These are phyloP conservation scores for Ceratobasidium sp. DNA, from an alignment of 1,284 basidiomycete genomes.

Conservation along the genomic window DNA sequence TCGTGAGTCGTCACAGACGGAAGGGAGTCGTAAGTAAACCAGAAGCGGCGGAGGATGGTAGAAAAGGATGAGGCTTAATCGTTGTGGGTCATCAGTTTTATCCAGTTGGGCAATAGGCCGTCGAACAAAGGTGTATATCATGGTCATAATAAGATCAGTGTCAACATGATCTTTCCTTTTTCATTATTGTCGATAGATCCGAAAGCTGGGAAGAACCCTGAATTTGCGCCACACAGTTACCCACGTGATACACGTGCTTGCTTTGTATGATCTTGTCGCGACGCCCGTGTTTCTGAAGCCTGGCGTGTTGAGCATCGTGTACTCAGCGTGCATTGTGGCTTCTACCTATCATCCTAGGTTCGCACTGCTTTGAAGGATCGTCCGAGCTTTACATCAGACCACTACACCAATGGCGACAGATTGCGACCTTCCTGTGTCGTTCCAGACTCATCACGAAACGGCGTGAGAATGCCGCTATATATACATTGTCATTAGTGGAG, in stretches of 20 bases:
- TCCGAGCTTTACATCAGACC: not conserved
- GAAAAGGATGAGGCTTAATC: constrained; percentile 17
- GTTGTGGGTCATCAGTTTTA: constrained; percentile 17
- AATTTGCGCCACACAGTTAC: not conserved
- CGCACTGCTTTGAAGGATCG: not conserved
- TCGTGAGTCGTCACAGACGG: constrained; percentile 44
- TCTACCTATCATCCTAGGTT: constrained; percentile 7
- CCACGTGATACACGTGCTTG: constrained; percentile 6
- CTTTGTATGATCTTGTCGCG: not conserved
- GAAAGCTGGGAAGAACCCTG: not conserved
- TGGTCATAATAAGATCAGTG: constrained; percentile 6
- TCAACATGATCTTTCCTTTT: constrained; percentile 13
- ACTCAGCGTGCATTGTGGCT: not conserved
- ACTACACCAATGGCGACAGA: not conserved
- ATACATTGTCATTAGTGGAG: no score
- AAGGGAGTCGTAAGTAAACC: constrained; percentile 2
- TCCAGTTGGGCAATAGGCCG: not conserved
- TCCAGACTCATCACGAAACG: no score
- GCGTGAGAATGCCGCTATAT: no score
- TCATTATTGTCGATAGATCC: constrained; percentile 11
- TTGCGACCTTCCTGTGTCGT: not conserved
- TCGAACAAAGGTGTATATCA: constrained; percentile 27
- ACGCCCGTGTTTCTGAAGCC: not conserved
- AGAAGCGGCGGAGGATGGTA: not conserved
- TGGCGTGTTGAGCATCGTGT: not conserved